phyloP scores from a whole-genome alignment of 768 basidiomycete genomes.

The Pisolithus tinctorius region DNA sequence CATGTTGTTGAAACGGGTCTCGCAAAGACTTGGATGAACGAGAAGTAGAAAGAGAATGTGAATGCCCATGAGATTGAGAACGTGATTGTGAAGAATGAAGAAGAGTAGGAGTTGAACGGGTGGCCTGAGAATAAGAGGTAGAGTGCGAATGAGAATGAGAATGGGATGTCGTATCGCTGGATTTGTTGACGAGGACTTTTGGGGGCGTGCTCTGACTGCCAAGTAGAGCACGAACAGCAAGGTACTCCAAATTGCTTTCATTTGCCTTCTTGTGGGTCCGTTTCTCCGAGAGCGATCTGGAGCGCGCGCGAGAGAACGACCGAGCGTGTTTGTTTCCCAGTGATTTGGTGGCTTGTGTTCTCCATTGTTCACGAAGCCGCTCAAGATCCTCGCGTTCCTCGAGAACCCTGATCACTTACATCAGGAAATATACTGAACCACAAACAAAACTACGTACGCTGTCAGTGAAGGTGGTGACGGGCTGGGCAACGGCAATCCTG shows the following conservation, averaged over 20 bases:
- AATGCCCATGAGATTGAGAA: constrained; percentile 31
- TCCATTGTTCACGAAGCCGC: constrained; percentile 63
- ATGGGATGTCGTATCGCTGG: constrained; percentile 12
- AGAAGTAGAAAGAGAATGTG: constrained; percentile 31
- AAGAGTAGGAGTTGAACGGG: constrained; percentile 8
- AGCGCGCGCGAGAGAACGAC: constrained; percentile 53
- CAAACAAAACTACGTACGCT: constrained; percentile 26
- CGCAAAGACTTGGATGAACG: constrained; percentile 27
- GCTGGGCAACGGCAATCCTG: constrained; percentile 53
- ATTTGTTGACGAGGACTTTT: constrained; percentile 18
- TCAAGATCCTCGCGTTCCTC: constrained; percentile 56
- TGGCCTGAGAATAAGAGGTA: neutral
- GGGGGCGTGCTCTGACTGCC: constrained; percentile 59
- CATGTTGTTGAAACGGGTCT: constrained; percentile 8
- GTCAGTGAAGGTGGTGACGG: constrained; percentile 49
- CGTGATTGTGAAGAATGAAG: constrained; percentile 12
- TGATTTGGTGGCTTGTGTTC: constrained; percentile 52
- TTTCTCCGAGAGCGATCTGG: constrained; percentile 22
- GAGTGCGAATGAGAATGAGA: constrained; percentile 25
- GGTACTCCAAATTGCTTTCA: constrained; percentile 39
- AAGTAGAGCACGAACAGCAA: constrained; percentile 60
- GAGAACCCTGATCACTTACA: constrained; percentile 44
- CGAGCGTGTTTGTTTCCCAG: constrained; percentile 61
- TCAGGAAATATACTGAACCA: neutral
- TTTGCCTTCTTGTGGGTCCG: constrained; percentile 16